These are phyloP conservation scores for Turritis glabra DNA, from an alignment of 345 rosid genomes.

Conservation along the genomic window DNA sequence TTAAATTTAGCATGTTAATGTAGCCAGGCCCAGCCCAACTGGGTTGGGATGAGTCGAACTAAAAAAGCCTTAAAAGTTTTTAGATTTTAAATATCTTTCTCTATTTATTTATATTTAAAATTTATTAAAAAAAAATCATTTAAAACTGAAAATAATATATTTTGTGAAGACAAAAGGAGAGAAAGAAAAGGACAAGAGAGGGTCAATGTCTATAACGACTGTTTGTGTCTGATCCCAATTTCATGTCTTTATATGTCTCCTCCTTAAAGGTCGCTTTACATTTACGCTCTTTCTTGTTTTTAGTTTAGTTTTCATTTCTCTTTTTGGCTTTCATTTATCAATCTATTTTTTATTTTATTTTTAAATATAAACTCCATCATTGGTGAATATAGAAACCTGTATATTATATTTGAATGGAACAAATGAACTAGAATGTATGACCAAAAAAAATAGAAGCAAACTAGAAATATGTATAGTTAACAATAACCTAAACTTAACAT, in stretches of 20 bases:
- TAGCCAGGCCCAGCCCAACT: constrained; percentile 18
- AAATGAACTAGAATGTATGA: too few relatives aligned
- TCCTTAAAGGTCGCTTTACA: constrained; percentile 31
- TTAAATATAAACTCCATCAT: background rate
- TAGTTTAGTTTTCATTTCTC: constrained; percentile 7
- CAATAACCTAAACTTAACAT: too few relatives aligned
- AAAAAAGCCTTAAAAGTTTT: background rate
- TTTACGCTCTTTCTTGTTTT: constrained; percentile 31
- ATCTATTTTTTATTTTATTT: background rate
- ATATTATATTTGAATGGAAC: background rate
- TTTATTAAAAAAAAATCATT: background rate
- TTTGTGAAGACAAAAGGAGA: constrained; percentile 27
- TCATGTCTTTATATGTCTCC: constrained; percentile 35
- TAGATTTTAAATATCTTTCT: background rate
- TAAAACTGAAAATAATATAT: background rate
- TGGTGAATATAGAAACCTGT: too few relatives aligned
- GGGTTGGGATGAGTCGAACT: background rate
- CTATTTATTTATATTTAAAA: background rate
- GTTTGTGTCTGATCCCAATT: constrained; percentile 28
- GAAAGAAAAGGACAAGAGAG: constrained; percentile 35
- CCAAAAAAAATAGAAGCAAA: too few relatives aligned
- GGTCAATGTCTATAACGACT: constrained; percentile 30
- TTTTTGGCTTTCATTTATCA: background rate
- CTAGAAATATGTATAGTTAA: too few relatives aligned
- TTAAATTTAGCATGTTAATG: background rate